Evolutionary conservation across 2,329 filamentous ascomycete species (phyloP), one percentile per base, ranked within the genome.

Genomic region (Tricladium varicosporioides): DNA sequence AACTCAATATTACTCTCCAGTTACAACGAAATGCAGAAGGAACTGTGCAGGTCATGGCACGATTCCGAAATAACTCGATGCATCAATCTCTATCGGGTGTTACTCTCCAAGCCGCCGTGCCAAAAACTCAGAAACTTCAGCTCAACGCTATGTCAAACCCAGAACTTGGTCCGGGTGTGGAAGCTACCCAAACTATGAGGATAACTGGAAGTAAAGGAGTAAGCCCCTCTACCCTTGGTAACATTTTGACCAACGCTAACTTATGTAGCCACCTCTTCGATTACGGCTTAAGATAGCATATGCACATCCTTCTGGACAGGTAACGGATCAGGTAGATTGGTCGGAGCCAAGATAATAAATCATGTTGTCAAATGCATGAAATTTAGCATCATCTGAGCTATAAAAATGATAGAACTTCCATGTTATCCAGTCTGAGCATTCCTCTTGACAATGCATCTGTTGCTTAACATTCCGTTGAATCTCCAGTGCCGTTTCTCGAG

Each of bases 251-350:
- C 31, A 11, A 49, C 43, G 7, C 22, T 61, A 54, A 57, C 63
- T 59, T 44, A 32, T 33, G 33, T 67, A 97, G 94, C 81, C 88
- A 63, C 82, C 87, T 56, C 75, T 99, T 62, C 85, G 93, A 61
- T 78, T 99, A 66, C 86, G 94, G 69, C 78, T 99, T 69, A 92
- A 92, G 75, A 84, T 99, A 68, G 86, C 84, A 56, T 97, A 92
- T 72, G 78, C 83, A 33, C 88, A 89, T 72, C 84, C 88, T 56
- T 82, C 83, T 19, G 85, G 85, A 52, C 82, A 87, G 60, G 80
- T 95, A 15, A 88, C 88, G 71, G 94, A 99, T 69, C 92, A 97
- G 75, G 92, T 97, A 57, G 95, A 97, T 76, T 99, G 94, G 94
- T 87, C 89, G 31, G 94, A 99, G 75, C 87, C 91, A 16, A 67